Evolutionary conservation across 345 rosid species (phyloP), one percentile per base, ranked within the genome.

Genomic region (Rhodamnia rubescens): DNA sequence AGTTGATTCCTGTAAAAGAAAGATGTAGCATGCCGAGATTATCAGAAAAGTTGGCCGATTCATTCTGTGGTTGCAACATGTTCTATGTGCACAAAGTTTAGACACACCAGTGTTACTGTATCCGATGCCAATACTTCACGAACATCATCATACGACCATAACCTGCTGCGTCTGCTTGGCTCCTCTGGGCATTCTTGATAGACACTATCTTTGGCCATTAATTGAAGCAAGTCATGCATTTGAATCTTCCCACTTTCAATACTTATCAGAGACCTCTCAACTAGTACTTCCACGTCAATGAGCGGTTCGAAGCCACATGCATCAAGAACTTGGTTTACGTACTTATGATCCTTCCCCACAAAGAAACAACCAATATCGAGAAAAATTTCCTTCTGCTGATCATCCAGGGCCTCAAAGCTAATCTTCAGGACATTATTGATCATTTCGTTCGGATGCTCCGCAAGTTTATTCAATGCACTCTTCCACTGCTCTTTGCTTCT

Each of bases 361-460:
- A 85, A 87, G 85, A 87, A 85, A 81, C 88, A 88, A 18, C 88
- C 89, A 74, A 86, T 82, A 44, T 88, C 85, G 4, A 88, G 85
- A 55, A 88, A 86, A 2, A 84, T 55, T 18, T 64, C 52, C 80
- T 86, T 80, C 80, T 82, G 74, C 21, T 81, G 44, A 20, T 84
- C 53, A 18, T 82, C 53, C 5, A 88, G 44, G 36, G 75, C 85
- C 26, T 86, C 85, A 32, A 24, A 88, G 64, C 86, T 82, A 14
- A 82, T 82, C 64, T 55, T 86, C 14, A 81, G 21, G 36, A 86
- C 54, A 13, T 81, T 49, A 24, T 27, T 8, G 14, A 86, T 49
- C 29, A 61, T 22, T 22, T 32, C 11, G 3, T 51, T 44, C 4
- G 80, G 53, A 27, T 49, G 36, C 56, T 20, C 27, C 15, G n/a